phyloP scores from a whole-genome alignment of 192 early-diverging fungal species.

The Spizellomyces punctatus region DNA sequence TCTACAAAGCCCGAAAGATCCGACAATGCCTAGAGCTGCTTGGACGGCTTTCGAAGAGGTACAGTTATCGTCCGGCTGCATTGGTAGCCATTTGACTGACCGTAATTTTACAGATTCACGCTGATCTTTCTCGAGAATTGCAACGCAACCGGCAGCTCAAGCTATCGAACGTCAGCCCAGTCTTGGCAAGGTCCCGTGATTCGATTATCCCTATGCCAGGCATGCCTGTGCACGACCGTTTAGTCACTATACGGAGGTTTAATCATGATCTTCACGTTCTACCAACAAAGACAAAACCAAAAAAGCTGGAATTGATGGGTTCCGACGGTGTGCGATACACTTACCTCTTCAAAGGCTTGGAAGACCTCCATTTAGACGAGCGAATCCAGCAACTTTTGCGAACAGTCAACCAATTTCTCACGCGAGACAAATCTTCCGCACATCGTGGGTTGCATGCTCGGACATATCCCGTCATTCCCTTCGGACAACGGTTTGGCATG shows the following conservation, averaged over 20 bases:
- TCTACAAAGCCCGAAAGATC: constrained; percentile 47
- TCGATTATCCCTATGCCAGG: constrained; percentile 59
- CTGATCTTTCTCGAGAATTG: constrained; percentile 58
- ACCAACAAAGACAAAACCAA: constrained; percentile 92
- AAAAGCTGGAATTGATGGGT: constrained; percentile 69
- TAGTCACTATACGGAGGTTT: constrained; percentile 56
- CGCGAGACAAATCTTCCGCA: constrained; percentile 50
- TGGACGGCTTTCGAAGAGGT: constrained; percentile 56
- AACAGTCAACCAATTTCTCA: constrained; percentile 64
- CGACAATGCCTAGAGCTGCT: constrained; percentile 49
- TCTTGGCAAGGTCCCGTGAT: constrained; percentile 47
- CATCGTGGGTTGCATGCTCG: constrained; percentile 47
- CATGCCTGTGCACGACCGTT: constrained; percentile 8
- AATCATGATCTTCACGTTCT: constrained; percentile 54
- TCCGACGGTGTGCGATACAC: constrained; percentile 60
- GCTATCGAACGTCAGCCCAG: constrained; percentile 64
- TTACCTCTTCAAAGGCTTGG: constrained; percentile 90
- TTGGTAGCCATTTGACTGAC: not conserved
- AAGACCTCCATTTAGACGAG: constrained; percentile 93
- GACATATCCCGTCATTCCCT: constrained; percentile 80
- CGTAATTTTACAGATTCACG: constrained; percentile 50
- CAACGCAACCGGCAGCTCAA: constrained; percentile 53
- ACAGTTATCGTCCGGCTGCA: too few species aligned
- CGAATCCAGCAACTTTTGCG: constrained; percentile 81
- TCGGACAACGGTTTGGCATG: constrained; percentile 88